A percentile compares a stretch with the other conserved stretches of the same genome.
phyloP scores from a whole-genome alignment of 352 stramenopile genomes.

The Pythium sukuiense region DNA sequence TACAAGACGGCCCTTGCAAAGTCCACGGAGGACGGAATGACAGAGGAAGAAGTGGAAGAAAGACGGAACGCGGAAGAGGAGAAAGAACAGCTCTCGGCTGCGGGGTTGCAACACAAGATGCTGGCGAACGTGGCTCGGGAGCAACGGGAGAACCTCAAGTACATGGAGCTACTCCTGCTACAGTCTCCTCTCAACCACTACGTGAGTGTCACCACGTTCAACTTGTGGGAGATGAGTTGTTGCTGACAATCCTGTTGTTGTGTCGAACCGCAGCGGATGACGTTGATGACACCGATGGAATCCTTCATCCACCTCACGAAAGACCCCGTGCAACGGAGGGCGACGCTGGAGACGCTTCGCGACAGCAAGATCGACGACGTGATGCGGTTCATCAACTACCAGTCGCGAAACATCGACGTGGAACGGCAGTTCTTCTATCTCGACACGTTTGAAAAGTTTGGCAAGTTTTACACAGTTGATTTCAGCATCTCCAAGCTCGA shows the following conservation, averaged over 20 bases:
- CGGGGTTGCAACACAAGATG: slow-evolving; percentile 31
- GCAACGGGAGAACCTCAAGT: slow-evolving; percentile 46
- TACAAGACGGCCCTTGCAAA: slow-evolving; percentile 37
- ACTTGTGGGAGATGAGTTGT: too few relatives aligned
- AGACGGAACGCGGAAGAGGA: slow-evolving; percentile 27
- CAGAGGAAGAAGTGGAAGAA: slow-evolving; percentile 13
- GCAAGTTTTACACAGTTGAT: slow-evolving; percentile 71
- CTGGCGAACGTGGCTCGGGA: slow-evolving; percentile 36
- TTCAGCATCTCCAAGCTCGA: slow-evolving; percentile 58
- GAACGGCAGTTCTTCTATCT: slow-evolving; percentile 65
- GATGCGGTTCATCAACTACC: slow-evolving; percentile 42
- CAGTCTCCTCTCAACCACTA: slow-evolving; percentile 58
- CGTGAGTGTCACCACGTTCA: slow-evolving; percentile 30
- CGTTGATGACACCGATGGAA: slow-evolving; percentile 72
- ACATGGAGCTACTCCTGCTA: slow-evolving; percentile 40
- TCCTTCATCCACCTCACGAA: slow-evolving; percentile 53
- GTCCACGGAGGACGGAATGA: background rate
- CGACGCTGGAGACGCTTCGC: slow-evolving; percentile 43
- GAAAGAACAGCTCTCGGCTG: slow-evolving; percentile 31
- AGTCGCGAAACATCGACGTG: slow-evolving; percentile 50
- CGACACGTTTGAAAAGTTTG: slow-evolving; percentile 65
- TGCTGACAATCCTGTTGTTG: slow-evolving; percentile 13
- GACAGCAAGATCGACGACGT: slow-evolving; percentile 52
- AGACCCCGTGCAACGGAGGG: slow-evolving; percentile 39
- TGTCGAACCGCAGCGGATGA: slow-evolving; percentile 35